Evolutionary conservation across 192 early-diverging fungal genomes (phyloP).

Genomic region (Coemansia sp.): DNA sequence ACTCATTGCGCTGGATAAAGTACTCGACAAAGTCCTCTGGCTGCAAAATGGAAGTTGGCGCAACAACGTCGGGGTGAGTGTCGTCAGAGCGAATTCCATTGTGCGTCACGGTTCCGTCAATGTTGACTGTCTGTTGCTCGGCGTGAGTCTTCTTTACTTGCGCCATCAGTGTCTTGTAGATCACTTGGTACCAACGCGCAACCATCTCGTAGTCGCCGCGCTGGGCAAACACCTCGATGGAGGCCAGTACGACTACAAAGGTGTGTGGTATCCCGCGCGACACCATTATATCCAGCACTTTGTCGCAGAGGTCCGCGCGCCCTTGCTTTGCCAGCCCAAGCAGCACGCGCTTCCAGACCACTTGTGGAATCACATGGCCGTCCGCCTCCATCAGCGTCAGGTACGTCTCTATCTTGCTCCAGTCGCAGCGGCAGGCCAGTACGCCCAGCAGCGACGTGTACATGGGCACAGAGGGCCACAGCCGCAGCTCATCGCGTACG

Average conservation of each 20-base stretch:
- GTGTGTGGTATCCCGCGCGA: conserved; percentile 13
- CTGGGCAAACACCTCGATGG: conserved; percentile 36
- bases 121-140: conserved; percentile 12
- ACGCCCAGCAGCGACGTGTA: conserved; percentile 38
- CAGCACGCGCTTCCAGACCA: conserved; percentile 36
- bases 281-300: conserved; percentile 22
- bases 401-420: conserved; percentile 20
- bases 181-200: conserved; percentile 33
- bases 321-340: conserved; percentile 35
- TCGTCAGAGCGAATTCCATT: conserved; percentile 2
- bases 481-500: conserved; percentile 29
- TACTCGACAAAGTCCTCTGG: conserved; percentile 28
- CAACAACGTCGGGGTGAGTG: background rate
- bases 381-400: conserved; percentile 34
- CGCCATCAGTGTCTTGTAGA: conserved; percentile 18
- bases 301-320: conserved; percentile 26
- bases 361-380: conserved; percentile 13
- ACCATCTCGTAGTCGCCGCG: conserved; percentile 33
- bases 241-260: conserved; percentile 20
- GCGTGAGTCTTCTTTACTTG: conserved; percentile 6
- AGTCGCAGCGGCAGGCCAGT: conserved; percentile 18
- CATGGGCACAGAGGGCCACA: conserved; percentile 34
- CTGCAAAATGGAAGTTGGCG: conserved; percentile 10
- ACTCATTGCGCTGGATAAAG: conserved; percentile 30
- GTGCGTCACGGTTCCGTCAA: conserved; percentile 12